Evolutionary conservation across 768 basidiomycete species (phyloP).

Genomic region (Lenzites betulinus): DNA sequence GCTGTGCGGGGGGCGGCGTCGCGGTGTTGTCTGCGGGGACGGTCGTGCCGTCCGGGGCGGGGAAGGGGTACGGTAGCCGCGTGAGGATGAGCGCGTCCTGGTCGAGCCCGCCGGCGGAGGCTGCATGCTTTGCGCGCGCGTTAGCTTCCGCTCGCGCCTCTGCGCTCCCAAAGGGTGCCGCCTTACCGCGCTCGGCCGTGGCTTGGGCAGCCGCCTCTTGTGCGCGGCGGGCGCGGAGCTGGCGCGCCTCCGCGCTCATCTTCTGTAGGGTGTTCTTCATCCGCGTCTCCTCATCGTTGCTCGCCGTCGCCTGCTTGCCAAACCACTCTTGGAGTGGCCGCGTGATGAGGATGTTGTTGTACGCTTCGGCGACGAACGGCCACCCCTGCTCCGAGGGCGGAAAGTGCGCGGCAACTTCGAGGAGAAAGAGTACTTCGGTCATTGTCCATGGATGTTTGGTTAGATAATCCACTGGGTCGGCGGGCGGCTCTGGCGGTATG

Average conservation of each 20-base stretch:
- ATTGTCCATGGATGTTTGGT: slow-evolving; percentile 18
- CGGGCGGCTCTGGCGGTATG: slow-evolving; percentile 14
- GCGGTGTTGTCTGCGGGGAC: background rate
- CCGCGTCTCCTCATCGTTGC: slow-evolving; percentile 15
- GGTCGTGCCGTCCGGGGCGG: background rate
- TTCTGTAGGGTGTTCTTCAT: slow-evolving; percentile 12
- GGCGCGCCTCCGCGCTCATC: slow-evolving; percentile 9
- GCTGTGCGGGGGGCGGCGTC: slow-evolving; percentile 5
- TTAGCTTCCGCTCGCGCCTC: slow-evolving; percentile 16
- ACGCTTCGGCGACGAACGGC: slow-evolving; percentile 21
- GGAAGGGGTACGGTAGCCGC: slow-evolving; percentile 8
- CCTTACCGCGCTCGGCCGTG: slow-evolving; percentile 10
- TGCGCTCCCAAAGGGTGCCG: slow-evolving; percentile 16
- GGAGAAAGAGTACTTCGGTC: slow-evolving; percentile 19
- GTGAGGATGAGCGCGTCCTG: slow-evolving; percentile 13
- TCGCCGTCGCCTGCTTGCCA: slow-evolving; percentile 8
- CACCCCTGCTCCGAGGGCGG: slow-evolving; percentile 18
- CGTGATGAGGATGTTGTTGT: slow-evolving; percentile 24
- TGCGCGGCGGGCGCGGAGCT: background rate
- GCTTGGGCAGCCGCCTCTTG: background rate
- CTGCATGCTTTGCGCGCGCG: slow-evolving; percentile 11
- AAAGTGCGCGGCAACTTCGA: slow-evolving; percentile 19
- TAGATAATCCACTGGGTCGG: slow-evolving; percentile 10
- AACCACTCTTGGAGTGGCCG: slow-evolving; percentile 22
- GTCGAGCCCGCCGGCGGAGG: background rate